Evolutionary conservation across 2,329 filamentous ascomycete species (phyloP), one percentile per base, ranked within the genome.

Genomic region (Chrysoporthe puriensis): DNA sequence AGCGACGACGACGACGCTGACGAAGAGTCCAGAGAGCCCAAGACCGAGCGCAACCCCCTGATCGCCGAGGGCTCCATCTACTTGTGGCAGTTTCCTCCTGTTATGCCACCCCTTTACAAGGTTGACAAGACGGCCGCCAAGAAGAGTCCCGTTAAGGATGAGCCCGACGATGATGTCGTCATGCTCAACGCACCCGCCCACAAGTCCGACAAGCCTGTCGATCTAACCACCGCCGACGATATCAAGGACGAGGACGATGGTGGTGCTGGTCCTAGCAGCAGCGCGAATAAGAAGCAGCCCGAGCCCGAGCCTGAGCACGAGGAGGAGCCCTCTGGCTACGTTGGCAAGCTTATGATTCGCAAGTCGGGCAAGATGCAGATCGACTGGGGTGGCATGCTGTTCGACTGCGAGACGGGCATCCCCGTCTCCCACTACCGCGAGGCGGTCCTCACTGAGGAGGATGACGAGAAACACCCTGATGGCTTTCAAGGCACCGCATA

Each of bases 51-150:
- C 67, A 63, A 34, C 69, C 74, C 44, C 70, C 71, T 57, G 70
- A 74, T 75, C 21, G 71, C 74, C 60, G 86, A 88, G 58, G 87
- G 88, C 32, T 82, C 86, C 48, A 76, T 90, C 63, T 90, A 89
- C 70, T 80, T 90, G 62, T 90, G 90, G 77, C 88, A 90, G 72
- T 86, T 90, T 71, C 88, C 88, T 52, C 87, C 87, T 5, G 78
- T 89, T 4, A 81, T 90, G 13, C 87, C 88, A 8, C 84, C 86
- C 0, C 78, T 90, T n/a, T 69, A 79, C 76, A 70, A 74, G 70
- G 71, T 59, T n/a, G 66, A 68, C 36, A 65, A 50, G 42, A 57
- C 63, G 4, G 42, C 42, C 21, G 60, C 68, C 70, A 54, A 69
- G 57, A 62, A 71, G 71, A 70, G 69, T 54, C 62, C 70, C 16